phyloP scores from a whole-genome alignment of 1,139 yeast genomes.

The Lodderomyces beijingensis region DNA sequence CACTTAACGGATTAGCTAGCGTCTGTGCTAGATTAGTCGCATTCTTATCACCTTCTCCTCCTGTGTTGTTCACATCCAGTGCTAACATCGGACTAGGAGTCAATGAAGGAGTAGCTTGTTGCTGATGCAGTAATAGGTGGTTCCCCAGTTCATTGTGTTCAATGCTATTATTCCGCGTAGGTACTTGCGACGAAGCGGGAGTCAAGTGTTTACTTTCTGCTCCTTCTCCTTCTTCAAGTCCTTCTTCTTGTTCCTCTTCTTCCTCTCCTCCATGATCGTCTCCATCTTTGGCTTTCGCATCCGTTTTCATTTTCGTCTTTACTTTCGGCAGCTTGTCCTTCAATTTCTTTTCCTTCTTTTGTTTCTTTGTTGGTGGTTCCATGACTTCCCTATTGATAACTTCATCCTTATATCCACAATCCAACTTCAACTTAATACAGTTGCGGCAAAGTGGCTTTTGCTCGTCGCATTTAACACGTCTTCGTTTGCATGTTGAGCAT shows the following conservation, averaged over 20 bases:
- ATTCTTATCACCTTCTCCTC: not conserved
- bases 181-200: not conserved
- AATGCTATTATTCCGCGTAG: conserved; percentile 2
- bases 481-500: conserved; percentile 80
- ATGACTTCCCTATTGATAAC: conserved; percentile 1
- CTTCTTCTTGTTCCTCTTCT: not conserved
- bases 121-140: conserved; percentile 11
- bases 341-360: conserved; percentile 1
- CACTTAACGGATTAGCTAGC: conserved; percentile 11
- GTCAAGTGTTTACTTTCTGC: not conserved
- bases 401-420: conserved; percentile 53
- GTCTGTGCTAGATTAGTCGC: conserved; percentile 5
- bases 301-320: conserved; percentile 1
- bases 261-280: not conserved
- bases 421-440: conserved; percentile 72
- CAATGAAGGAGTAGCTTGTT: conserved; percentile 20
- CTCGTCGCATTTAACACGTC: conserved; percentile 93
- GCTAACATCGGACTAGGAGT: conserved; percentile 16
- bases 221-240: not conserved
- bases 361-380: conserved; percentile 5
- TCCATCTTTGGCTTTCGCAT: not conserved
- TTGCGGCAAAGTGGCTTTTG: conserved; percentile 72
- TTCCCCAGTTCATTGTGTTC: conserved; percentile 2
- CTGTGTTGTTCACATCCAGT: not conserved
- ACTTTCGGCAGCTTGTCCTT: conserved; percentile 3